Base-by-base conservation (phyloP, 2,329 filamentous ascomycete genomes). In the Penicillium sp. region DNA sequence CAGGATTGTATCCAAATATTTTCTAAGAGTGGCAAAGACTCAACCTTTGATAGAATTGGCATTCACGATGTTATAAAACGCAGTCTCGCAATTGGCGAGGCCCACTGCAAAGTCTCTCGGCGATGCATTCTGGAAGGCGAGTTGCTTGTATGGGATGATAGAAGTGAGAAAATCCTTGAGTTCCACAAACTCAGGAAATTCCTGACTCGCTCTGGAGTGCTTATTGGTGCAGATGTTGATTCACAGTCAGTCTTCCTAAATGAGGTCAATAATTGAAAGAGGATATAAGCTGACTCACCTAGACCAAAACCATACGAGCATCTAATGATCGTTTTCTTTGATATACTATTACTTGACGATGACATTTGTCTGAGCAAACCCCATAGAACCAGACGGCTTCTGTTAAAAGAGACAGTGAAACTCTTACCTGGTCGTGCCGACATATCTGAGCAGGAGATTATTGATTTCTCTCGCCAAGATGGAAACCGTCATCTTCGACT, bases 21-120 rank as follows among this genome's bases (percentile, higher is more conserved):
- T 68, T 95, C 91, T 9, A 97, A 96, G 68, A 94, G 90, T 65
- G 90, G 91, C 57, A 95, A 94, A 68, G 90, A 96, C 62, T 93
- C 91, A 46, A 96, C 91, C 0, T 67, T 75, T 52, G 91, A 96
- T 68, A 82, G 88, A 33, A 63, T 70, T 11, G 77, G 76, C 1
- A 70, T 95, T 21, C 85, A 89, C 55, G 79, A 80, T 2, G 80
- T 80, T 1, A 84, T 96, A 56, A 77, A 80, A 42, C 75, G 84
- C 3, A 86, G 87, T 3, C 74, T 96, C 5, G 78, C 78, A 7
- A 77, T 95, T 33, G 84, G 84, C 3, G 72, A 74, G 1, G 60
- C 77, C 0, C 76, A 79, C 7, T 88, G 88, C 67, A 80, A 74
- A 11, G 71, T 96, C 61, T 80, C 78, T 24, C 75, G 74, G 7